Evolutionary conservation across 2,329 filamentous ascomycete species (phyloP).

Genomic region (Cordyceps javanica): DNA sequence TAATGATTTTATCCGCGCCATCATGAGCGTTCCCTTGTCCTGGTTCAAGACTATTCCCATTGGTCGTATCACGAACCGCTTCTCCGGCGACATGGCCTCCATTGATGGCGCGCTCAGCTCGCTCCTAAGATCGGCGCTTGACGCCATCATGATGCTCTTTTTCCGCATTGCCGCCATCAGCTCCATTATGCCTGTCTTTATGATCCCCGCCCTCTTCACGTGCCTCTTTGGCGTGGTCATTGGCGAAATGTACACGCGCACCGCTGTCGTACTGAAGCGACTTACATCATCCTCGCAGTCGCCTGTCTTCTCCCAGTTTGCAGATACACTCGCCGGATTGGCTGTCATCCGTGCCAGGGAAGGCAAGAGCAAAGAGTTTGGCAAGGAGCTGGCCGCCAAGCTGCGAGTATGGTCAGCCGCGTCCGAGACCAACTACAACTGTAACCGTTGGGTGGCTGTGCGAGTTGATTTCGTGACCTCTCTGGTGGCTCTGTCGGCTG

Average conservation of each 20-base stretch:
- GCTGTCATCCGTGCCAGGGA: conserved; percentile 45
- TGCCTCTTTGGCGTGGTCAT: conserved; percentile 40
- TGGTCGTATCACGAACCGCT: conserved; percentile 48
- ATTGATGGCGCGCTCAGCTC: conserved; percentile 43
- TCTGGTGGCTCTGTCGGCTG: conserved; percentile 44
- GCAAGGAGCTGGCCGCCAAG: conserved; percentile 43
- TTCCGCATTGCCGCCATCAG: conserved; percentile 43
- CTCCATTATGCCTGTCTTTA: conserved; percentile 47
- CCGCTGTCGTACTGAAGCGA: conserved; percentile 40
- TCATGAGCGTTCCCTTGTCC: conserved; percentile 48
- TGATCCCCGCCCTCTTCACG: conserved; percentile 39
- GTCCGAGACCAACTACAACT: conserved; percentile 46
- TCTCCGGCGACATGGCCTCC: conserved; percentile 51
- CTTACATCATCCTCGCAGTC: conserved; percentile 42
- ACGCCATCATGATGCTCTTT: conserved; percentile 35
- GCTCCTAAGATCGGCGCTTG: conserved; percentile 38
- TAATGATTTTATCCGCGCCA: conserved; percentile 42
- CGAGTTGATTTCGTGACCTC: conserved; percentile 50
- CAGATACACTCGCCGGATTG: conserved; percentile 45
- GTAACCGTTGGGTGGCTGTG: conserved; percentile 52
- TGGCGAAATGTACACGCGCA: conserved; percentile 46
- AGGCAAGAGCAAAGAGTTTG: conserved; percentile 42
- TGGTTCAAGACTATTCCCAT: conserved; percentile 52
- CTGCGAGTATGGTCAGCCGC: conserved; percentile 41
- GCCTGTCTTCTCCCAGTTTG: conserved; percentile 52